A percentile compares a stretch with the other conserved stretches of the same genome.
Conservation (phyloP, 2,329 filamentous ascomycete species). For the Phoma sp. region DNA sequence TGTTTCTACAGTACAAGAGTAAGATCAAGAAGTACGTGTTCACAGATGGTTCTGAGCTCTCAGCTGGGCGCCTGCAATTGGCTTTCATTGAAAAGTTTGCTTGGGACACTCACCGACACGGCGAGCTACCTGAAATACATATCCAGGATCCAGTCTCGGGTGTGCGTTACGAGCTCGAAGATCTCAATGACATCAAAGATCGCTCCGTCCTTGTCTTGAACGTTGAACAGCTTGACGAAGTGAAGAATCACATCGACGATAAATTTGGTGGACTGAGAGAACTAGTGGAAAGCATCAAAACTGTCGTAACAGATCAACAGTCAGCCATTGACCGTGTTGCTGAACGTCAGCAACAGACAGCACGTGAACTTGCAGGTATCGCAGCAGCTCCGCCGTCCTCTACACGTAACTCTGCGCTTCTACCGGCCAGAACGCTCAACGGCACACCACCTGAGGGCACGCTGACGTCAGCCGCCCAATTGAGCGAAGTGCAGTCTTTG, state of each 20-base stretch:
- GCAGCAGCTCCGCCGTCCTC: constrained; percentile 54
- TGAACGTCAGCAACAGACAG: constrained; percentile 86
- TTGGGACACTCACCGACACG: constrained; percentile 96
- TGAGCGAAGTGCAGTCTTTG: constrained; percentile 79
- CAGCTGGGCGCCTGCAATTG: constrained; percentile 85
- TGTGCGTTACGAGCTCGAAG: constrained; percentile 95
- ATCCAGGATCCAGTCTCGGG: constrained; percentile 96
- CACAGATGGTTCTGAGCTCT: constrained; percentile 82
- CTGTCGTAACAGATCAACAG: constrained; percentile 82
- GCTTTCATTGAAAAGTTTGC: constrained; percentile 99
- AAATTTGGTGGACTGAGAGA: constrained; percentile 79
- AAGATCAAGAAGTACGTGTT: constrained; percentile 97
- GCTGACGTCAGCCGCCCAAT: constrained; percentile 62
- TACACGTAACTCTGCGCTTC: constrained; percentile 43
- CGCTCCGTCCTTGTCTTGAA: constrained; percentile 94
- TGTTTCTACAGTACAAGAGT: constrained; percentile 95
- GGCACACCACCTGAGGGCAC: constrained; percentile 29
- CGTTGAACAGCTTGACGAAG: constrained; percentile 89
- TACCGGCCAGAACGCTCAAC: constrained; percentile 38
- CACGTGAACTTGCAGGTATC: constrained; percentile 80
- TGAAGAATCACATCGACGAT: constrained; percentile 95
- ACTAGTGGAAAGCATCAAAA: constrained; percentile 85
- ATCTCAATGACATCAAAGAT: constrained; percentile 91
- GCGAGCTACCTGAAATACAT: constrained; percentile 95
- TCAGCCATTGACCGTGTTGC: constrained; percentile 83